phyloP scores from a whole-genome alignment of 257 asterid species.

The Solanum peruvianum region DNA sequence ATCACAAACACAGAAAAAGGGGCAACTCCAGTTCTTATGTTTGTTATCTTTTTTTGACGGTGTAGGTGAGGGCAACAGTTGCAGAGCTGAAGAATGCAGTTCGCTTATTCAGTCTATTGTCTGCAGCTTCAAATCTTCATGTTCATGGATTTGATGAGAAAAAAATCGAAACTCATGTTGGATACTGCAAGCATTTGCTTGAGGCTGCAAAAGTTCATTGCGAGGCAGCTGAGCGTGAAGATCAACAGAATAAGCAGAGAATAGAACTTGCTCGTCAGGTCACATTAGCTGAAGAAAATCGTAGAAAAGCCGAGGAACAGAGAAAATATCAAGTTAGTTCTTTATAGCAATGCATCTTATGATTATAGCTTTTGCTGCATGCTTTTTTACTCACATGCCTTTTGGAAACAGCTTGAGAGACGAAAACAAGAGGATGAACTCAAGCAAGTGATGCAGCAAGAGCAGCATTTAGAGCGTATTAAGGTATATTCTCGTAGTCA shows the following conservation, averaged over 20 bases:
- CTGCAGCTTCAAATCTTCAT: conserved; percentile 81
- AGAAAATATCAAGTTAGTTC: conserved; percentile 67
- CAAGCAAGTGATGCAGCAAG: conserved; percentile 89
- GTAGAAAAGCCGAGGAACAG: conserved; percentile 85
- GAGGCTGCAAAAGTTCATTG: conserved; percentile 92
- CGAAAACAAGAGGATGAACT: conserved; percentile 93
- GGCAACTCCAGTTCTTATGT: not conserved
- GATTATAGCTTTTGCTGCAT: not conserved
- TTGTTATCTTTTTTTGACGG: not conserved
- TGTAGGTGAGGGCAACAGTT: conserved; percentile 80
- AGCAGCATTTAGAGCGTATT: conserved; percentile 71
- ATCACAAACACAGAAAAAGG: not conserved
- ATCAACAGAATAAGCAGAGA: conserved; percentile 66
- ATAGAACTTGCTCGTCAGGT: conserved; percentile 80
- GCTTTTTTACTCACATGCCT: conserved; percentile 5
- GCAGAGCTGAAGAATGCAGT: conserved; percentile 96
- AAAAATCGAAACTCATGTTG: conserved; percentile 95
- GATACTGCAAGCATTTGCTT: conserved; percentile 89
- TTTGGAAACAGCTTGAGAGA: conserved; percentile 60
- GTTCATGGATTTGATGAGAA: conserved; percentile 95
- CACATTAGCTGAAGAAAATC: conserved; percentile 80
- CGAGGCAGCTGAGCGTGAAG: conserved; percentile 94
- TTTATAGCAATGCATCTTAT: not conserved
- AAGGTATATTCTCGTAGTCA: conserved; percentile 38
- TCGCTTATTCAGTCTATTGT: conserved; percentile 83